Percentiles rank a stretch among this genome's conserved stretches.
These are phyloP conservation scores for Ogataea thermomethanolica DNA, from an alignment of 805 yeast genomes.

Conservation along the genomic window DNA sequence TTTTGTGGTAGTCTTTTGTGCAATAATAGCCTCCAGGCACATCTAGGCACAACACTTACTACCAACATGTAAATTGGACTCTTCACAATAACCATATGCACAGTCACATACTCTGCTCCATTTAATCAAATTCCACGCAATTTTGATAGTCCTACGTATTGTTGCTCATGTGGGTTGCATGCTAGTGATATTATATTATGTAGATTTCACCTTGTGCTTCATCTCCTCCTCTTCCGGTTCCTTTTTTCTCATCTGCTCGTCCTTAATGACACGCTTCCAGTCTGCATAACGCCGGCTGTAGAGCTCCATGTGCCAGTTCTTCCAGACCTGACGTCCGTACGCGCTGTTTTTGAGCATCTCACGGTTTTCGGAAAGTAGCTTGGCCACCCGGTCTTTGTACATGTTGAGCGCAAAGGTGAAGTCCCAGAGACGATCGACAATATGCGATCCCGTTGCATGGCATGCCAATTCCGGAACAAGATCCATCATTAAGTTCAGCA, in stretches of 20 bases:
- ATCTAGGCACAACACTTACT: no score
- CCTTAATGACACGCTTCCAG: conserved; percentile 66
- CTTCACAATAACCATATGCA: no score
- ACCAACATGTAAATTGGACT: no score
- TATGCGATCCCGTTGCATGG: conserved; percentile 88
- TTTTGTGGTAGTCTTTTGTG: no score
- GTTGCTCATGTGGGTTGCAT: not conserved
- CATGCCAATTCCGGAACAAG: conserved; percentile 62
- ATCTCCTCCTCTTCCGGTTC: not conserved
- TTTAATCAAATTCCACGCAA: not conserved
- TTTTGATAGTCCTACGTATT: not conserved
- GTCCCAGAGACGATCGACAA: conserved; percentile 79
- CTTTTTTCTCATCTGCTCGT: conserved; percentile 2
- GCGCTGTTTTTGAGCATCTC: conserved; percentile 75
- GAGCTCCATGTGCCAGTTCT: conserved; percentile 87
- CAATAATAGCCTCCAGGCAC: no score
- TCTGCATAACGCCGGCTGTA: conserved; percentile 70
- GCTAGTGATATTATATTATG: not conserved
- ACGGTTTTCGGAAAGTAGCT: conserved; percentile 53
- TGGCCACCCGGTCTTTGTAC: conserved; percentile 84
- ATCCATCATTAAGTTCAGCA: conserved; percentile 58
- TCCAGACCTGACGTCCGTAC: conserved; percentile 92
- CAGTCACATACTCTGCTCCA: not conserved
- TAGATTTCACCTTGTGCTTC: conserved; percentile 1
- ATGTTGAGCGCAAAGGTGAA: conserved; percentile 74